phyloP scores from a whole-genome alignment of 129 eudicot genomes.

The Kitagawia praeruptora region DNA sequence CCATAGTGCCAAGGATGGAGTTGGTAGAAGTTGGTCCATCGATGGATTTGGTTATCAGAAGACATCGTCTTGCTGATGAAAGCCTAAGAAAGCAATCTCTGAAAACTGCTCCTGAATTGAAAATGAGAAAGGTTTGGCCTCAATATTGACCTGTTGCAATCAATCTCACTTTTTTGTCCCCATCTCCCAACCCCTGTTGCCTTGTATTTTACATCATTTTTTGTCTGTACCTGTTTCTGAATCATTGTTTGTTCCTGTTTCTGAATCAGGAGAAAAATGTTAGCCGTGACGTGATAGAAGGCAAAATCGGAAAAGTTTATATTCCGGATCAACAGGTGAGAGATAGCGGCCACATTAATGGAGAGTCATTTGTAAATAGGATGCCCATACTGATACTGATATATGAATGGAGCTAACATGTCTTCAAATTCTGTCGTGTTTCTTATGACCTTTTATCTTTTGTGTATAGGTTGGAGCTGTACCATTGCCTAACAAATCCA shows the following conservation, averaged over 20 bases:
- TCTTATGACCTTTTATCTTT: not conserved
- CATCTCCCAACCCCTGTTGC: not conserved
- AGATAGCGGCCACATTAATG: not conserved
- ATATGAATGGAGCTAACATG: not conserved
- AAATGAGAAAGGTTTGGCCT: conserved; percentile 68
- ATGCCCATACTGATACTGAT: not conserved
- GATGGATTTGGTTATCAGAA: conserved; percentile 86
- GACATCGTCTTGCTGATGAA: conserved; percentile 85
- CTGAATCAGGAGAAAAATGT: conserved; percentile 77
- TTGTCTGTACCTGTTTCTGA: not conserved
- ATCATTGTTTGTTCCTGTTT: conserved; percentile 16
- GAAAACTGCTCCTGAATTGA: conserved; percentile 62
- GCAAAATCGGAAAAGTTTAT: conserved; percentile 76
- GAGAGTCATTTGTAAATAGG: not conserved
- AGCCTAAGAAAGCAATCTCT: conserved; percentile 67
- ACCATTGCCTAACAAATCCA: conserved; percentile 43
- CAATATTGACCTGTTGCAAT: not conserved
- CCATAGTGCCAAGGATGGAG: conserved; percentile 71
- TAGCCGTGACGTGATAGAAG: conserved; percentile 17
- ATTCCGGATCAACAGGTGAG: conserved; percentile 90
- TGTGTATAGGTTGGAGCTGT: conserved; percentile 56
- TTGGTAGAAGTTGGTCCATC: conserved; percentile 95
- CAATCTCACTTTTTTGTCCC: not conserved
- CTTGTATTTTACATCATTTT: not conserved
- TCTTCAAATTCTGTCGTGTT: not conserved